Evolutionary conservation across 1,284 basidiomycete species (phyloP).

Genomic region (Cystobasidiaceae sp.): DNA sequence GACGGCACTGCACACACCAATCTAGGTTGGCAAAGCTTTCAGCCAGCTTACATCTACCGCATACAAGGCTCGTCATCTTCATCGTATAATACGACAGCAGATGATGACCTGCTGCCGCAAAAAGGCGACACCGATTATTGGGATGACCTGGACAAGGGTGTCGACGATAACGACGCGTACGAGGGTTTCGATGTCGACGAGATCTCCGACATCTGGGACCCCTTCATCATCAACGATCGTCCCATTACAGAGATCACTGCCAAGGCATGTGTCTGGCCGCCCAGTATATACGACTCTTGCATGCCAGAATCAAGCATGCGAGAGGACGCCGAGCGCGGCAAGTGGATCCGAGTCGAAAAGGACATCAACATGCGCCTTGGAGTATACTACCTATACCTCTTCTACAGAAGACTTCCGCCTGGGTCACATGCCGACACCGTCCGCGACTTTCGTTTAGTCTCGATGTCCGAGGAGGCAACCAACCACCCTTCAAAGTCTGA

Average conservation of each 20-base stretch:
- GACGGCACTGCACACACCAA: slow-evolving; percentile 8
- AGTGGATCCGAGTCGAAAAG: slow-evolving; percentile 39
- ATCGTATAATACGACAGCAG: not conserved
- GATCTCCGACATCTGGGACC: slow-evolving; percentile 10
- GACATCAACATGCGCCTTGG: slow-evolving; percentile 38
- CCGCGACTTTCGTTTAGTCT: slow-evolving; percentile 17
- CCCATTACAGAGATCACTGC: slow-evolving; percentile 38
- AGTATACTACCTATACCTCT: slow-evolving; percentile 29
- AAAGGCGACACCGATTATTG: slow-evolving; percentile 6
- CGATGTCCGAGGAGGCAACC: not conserved
- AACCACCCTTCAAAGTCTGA: not conserved
- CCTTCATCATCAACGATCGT: slow-evolving; percentile 27
- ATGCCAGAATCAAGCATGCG: slow-evolving; percentile 30
- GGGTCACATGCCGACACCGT: slow-evolving; percentile 21
- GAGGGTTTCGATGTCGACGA: slow-evolving; percentile 11
- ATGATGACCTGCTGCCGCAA: not conserved
- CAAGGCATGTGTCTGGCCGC: slow-evolving; percentile 39
- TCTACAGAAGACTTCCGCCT: slow-evolving; percentile 34
- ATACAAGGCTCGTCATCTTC: not conserved
- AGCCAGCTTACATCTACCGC: slow-evolving; percentile 14
- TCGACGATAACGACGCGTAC: slow-evolving; percentile 20
- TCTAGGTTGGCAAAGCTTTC: slow-evolving; percentile 29
- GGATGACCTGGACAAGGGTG: slow-evolving; percentile 1
- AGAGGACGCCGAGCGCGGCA: slow-evolving; percentile 37
- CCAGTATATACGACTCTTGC: slow-evolving; percentile 40